phyloP scores from a whole-genome alignment of 257 asterid species.

The Oldenlandia corymbosa region DNA sequence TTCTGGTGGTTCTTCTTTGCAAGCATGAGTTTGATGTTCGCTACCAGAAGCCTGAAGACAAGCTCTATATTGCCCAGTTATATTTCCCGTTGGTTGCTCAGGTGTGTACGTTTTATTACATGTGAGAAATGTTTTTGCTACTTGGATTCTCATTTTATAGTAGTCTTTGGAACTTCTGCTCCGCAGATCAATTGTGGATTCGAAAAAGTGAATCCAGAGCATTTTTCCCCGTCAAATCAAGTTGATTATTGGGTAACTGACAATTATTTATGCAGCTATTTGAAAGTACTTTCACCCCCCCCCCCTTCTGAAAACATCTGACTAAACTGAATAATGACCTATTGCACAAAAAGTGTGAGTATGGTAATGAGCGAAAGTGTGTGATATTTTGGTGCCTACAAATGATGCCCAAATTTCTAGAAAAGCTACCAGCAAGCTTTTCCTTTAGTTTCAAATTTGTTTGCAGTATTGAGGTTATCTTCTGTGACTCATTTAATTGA shows the following conservation, averaged over 20 bases:
- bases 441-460: not conserved
- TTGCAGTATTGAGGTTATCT: not conserved
- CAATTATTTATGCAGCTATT: too few relatives aligned
- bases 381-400: not conserved
- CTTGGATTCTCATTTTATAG: not conserved
- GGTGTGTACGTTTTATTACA: slow-evolving; percentile 37
- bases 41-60: slow-evolving; percentile 97
- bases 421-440: not conserved
- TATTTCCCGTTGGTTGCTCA: slow-evolving; percentile 96
- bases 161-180: not conserved
- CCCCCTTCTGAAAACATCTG: too few relatives aligned
- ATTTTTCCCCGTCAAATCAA: too few relatives aligned
- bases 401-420: not conserved
- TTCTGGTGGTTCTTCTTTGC: slow-evolving; percentile 85
- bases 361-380: not conserved
- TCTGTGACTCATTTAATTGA: not conserved
- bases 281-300: too few relatives aligned
- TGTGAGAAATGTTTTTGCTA: slow-evolving; percentile 11
- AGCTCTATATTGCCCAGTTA: slow-evolving; percentile 92
- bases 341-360: not conserved
- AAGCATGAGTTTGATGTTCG: slow-evolving; percentile 96
- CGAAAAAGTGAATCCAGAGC: too few relatives aligned
- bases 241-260: not conserved
- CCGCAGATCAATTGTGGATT: too few relatives aligned
- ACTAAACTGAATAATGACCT: not conserved